phyloP scores from a whole-genome alignment of 345 rosid genomes.

The Cardamine resedifolia region DNA sequence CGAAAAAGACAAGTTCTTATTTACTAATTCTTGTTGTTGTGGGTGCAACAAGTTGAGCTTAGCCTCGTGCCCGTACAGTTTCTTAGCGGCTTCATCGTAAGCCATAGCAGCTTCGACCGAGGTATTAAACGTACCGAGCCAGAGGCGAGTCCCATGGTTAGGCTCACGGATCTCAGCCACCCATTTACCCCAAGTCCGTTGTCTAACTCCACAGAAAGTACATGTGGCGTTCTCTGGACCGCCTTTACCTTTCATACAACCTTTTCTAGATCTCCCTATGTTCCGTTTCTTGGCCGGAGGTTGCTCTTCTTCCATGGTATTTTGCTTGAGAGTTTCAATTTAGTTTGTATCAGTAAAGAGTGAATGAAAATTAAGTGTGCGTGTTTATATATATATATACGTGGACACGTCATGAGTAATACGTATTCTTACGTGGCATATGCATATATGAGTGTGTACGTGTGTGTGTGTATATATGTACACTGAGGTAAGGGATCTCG shows the following conservation, averaged over 20 bases:
- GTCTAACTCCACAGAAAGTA: constrained; percentile 55
- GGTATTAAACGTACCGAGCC: constrained; percentile 60
- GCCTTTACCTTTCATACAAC: constrained; percentile 72
- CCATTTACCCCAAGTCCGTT: constrained; percentile 70
- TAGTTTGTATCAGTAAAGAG: background rate
- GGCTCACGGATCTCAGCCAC: constrained; percentile 64
- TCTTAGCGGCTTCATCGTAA: constrained; percentile 55
- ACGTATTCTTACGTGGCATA: constrained; percentile 33
- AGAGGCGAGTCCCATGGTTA: constrained; percentile 49
- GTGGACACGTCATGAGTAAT: constrained; percentile 30
- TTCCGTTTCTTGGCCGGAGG: constrained; percentile 40
- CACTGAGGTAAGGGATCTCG: constrained; percentile 28
- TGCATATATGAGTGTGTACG: constrained; percentile 14
- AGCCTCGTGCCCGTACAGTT: constrained; percentile 50
- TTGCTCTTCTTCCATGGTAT: constrained; percentile 36
- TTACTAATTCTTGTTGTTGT: constrained; percentile 8
- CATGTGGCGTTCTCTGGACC: constrained; percentile 68
- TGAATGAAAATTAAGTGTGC: constrained; percentile 1
- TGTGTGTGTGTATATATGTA: constrained; percentile 23
- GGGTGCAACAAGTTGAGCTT: constrained; percentile 49
- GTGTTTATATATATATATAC: constrained; percentile 7
- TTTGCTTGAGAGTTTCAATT: constrained; percentile 13
- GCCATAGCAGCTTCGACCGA: constrained; percentile 54
- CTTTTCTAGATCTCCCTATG: constrained; percentile 62
- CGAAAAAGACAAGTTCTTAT: constrained; percentile 26